These are phyloP conservation scores for Teratosphaeria zuluensis DNA, from an alignment of 2,329 filamentous ascomycete species.

Conservation along the genomic window DNA sequence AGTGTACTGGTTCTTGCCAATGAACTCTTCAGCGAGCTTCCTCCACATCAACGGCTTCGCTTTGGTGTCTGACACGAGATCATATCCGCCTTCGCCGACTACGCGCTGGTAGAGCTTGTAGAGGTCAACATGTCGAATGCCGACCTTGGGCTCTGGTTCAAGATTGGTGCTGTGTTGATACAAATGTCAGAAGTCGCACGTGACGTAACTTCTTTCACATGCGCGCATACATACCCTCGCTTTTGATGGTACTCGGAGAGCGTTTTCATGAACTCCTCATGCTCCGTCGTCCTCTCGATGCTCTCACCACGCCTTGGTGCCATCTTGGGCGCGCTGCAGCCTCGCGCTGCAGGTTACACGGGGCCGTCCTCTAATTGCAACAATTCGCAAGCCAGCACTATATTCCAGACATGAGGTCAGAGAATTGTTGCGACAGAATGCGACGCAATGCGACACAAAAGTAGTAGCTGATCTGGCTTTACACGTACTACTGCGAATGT, in stretches of 20 bases:
- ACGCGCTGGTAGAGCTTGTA: conserved; percentile 71
- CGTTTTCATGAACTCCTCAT: conserved; percentile 67
- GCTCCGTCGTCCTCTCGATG: conserved; percentile 50
- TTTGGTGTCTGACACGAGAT: conserved; percentile 58
- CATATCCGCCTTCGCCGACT: conserved; percentile 70
- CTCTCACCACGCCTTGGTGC: conserved; percentile 38
- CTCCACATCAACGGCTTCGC: conserved; percentile 79
- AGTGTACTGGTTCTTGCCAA: conserved; percentile 63
- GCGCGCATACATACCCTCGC: conserved; percentile 48
- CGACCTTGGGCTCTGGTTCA: conserved; percentile 73
- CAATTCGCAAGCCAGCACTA: neutral
- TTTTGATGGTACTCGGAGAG: conserved; percentile 65
- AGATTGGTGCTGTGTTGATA: conserved; percentile 49
- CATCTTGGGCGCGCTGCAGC: conserved; percentile 24
- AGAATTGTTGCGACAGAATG: neutral
- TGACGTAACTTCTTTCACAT: neutral
- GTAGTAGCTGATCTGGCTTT: neutral
- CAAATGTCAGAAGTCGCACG: conserved; percentile 11
- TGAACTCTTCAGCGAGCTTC: conserved; percentile 65
- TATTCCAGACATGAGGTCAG: neutral
- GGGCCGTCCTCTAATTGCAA: neutral
- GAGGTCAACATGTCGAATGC: conserved; percentile 65
- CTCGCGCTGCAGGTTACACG: neutral
- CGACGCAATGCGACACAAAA: neutral
- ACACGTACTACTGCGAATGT: neutral